Conservation (phyloP, 179 eudicot genomes). For the Spergularia azorica region DNA sequence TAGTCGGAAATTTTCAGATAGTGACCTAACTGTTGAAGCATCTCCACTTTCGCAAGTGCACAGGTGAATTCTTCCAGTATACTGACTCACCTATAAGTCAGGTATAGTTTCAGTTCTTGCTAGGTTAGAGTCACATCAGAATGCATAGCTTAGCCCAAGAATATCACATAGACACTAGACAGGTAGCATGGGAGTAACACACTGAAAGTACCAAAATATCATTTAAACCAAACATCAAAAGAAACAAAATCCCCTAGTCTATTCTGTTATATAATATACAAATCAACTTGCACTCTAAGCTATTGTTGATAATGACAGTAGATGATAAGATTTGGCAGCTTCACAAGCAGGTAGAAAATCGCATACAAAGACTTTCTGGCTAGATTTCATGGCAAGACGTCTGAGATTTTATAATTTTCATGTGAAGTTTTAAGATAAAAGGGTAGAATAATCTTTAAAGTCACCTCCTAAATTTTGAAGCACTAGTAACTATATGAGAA, state of each 20-base stretch:
- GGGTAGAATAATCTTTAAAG: too few relatives aligned
- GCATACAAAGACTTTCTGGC: too few relatives aligned
- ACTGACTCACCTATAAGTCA: conserved; percentile 74
- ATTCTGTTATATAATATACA: too few relatives aligned
- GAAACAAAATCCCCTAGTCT: neutral
- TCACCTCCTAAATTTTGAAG: too few relatives aligned
- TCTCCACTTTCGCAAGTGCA: conserved; percentile 64
- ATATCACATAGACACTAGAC: too few relatives aligned
- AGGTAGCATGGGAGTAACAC: neutral
- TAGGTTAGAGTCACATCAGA: conserved; percentile 1
- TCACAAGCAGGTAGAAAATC: too few relatives aligned
- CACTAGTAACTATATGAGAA: neutral
- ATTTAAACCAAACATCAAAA: neutral
- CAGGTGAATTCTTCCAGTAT: conserved; percentile 92
- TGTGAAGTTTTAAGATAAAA: too few relatives aligned
- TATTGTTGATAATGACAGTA: too few relatives aligned
- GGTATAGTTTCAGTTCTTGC: neutral
- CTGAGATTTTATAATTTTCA: too few relatives aligned
- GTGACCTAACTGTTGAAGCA: conserved; percentile 71
- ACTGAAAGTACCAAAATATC: neutral
- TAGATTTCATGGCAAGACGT: too few relatives aligned
- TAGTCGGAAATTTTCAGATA: conserved; percentile 70
- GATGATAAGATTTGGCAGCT: too few relatives aligned
- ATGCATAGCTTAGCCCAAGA: neutral
- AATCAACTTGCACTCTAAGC: too few relatives aligned